phyloP scores from a whole-genome alignment of 176 grass and related monocot species.

The Elaeis guineensis region DNA sequence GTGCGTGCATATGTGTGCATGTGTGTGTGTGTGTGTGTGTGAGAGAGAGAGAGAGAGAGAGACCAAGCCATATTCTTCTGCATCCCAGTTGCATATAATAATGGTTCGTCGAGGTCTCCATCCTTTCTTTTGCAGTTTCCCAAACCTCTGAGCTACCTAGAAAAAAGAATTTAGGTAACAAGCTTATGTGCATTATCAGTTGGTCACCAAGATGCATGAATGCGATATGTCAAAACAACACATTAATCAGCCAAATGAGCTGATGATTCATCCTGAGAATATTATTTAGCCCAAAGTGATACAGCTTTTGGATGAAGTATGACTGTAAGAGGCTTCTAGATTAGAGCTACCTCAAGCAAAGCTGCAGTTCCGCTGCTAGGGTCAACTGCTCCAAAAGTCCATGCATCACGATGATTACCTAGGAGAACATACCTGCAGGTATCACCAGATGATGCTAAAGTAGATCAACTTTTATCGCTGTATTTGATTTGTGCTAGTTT shows the following conservation, averaged over 20 bases:
- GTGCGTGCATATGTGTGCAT: no score
- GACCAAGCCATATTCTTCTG: slow-evolving; percentile 36
- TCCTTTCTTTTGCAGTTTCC: slow-evolving; percentile 62
- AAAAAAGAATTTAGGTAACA: neutral
- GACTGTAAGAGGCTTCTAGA: no score
- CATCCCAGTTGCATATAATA: slow-evolving; percentile 88
- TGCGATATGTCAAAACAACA: no score
- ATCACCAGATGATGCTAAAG: neutral
- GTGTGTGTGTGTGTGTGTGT: no score
- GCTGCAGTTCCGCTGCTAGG: slow-evolving; percentile 82
- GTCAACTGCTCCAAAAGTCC: slow-evolving; percentile 86
- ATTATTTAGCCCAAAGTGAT: no score
- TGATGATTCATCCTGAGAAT: no score
- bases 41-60: slow-evolving; percentile 22
- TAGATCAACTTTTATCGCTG: no score
- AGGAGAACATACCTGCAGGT: slow-evolving; percentile 61
- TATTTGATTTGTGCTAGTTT: no score
- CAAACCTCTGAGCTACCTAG: slow-evolving; percentile 73
- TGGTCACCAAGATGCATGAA: no score
- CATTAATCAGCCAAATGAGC: no score
- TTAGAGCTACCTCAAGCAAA: slow-evolving; percentile 56
- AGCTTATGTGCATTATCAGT: no score
- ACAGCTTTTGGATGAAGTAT: no score
- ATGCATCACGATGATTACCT: slow-evolving; percentile 93
- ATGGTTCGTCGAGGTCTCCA: slow-evolving; percentile 85